Evolutionary conservation across 306 rosid species (phyloP), one percentile per base, ranked within the genome.

Genomic region (Ceratonia siliqua): DNA sequence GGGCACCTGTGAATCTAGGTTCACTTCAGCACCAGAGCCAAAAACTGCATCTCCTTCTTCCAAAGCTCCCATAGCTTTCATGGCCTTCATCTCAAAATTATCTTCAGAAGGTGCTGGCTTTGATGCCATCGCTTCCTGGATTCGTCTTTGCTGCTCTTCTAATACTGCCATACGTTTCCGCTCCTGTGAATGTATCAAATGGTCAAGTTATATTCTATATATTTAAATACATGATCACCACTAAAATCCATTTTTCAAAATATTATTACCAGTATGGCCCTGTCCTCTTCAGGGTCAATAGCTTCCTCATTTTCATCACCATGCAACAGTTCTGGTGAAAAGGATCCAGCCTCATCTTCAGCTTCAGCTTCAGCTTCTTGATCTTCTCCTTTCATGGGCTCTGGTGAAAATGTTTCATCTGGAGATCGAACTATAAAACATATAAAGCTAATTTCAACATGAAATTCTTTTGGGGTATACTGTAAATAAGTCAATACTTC

Each of bases 31-130:
- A 67, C 89, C 90, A 52, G 93, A 84, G 52, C 96, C 97, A 78
- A 94, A 87, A 71, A 94, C 86, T 63, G 99, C 97, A 77, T 94
- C 99, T 38, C 99, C 99, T 70, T 94, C 99, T 82, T 90, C 99
- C 96, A 90, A 82, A 76, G 88, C 85, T 59, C 98, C 98, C 98
- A 94, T 94, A 49, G 86, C 86, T 86, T 92, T 94, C 78, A 90
- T 77, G 72, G 97, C 97, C 72, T 92, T 94, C 87, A 84, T 76
- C 87, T 94, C 96, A 28, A 91, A 84, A 82, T 91, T 83, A 79
- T 91, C 98, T 81, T 90, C 97, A 24, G 87, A 62, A 35, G 95
- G 93, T 80, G 93, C 84, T 68, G 96, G 88, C 83, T 87, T 89
- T 28, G 93, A 83, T 48, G 94, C 89, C 87, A 90, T 80, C 56